Percentiles rank a stretch among this genome's conserved stretches.
Evolutionary conservation across 2,329 filamentous ascomycete genomes (phyloP).

Genomic region (Neopestalotiopsis sp.): DNA sequence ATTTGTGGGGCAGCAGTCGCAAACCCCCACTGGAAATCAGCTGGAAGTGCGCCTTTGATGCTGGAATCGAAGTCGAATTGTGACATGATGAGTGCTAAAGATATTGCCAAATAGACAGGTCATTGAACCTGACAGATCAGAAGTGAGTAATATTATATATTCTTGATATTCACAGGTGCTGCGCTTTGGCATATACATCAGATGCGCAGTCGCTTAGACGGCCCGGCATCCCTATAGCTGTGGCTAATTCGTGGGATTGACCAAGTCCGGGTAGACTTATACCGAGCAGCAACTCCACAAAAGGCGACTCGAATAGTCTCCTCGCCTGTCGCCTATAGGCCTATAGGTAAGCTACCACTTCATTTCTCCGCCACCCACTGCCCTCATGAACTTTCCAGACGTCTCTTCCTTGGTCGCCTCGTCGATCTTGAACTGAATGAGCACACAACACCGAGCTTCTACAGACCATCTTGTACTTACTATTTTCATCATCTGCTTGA

Average conservation of each 20-base stretch:
- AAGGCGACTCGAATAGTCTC: not conserved
- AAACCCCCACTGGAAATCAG: conserved; percentile 46
- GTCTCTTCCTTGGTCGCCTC: conserved; percentile 4
- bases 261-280: not conserved
- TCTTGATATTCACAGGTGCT: not conserved
- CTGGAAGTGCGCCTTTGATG: conserved; percentile 35
- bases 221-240: conserved; percentile 8
- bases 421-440: not conserved
- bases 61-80: conserved; percentile 30
- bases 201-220: conserved; percentile 8
- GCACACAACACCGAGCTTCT: not conserved
- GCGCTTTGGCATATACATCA: not conserved
- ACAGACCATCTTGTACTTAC: conserved; percentile 15
- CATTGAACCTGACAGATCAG: not conserved
- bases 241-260: conserved; percentile 9
- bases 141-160: not conserved
- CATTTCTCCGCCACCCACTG: conserved; percentile 6
- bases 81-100: not conserved
- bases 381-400: conserved; percentile 16
- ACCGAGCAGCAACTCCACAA: conserved; percentile 10
- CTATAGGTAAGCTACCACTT: not conserved
- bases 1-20: conserved; percentile 47
- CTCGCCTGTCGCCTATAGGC: not conserved
- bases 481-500: conserved; percentile 25
- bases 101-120: not conserved